Percentiles rank a stretch among this genome's conserved stretches.
Conservation (phyloP, 2,329 filamentous ascomycete species). For the Fonsecaea erecta region DNA sequence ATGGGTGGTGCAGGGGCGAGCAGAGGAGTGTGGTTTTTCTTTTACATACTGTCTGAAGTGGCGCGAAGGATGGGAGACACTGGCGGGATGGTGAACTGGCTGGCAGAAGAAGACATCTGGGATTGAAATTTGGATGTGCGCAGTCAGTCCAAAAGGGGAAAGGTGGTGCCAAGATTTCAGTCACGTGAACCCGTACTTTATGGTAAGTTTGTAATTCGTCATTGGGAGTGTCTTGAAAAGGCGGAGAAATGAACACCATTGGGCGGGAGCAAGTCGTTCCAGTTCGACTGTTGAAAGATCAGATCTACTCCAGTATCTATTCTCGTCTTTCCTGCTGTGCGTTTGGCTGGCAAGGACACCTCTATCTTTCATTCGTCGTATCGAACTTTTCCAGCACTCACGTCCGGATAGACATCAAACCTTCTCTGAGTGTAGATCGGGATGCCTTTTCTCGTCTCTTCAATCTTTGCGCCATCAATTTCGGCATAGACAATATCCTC, state of each 20-base stretch:
- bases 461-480: conserved; percentile 69
- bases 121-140: conserved; percentile 16
- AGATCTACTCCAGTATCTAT: not conserved
- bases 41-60: conserved; percentile 14
- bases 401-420: conserved; percentile 94
- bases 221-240: no score
- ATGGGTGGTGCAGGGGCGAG: not conserved
- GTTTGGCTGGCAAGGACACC: not conserved
- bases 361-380: conserved; percentile 43
- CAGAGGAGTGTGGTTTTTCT: not conserved
- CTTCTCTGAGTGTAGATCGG: conserved; percentile 82
- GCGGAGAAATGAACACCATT: no score
- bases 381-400: conserved; percentile 65
- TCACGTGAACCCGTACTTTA: conserved; percentile 25
- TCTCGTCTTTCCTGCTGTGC: not conserved
- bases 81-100: conserved; percentile 12
- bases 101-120: not conserved
- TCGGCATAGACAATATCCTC: conserved; percentile 78
- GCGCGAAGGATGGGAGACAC: not conserved
- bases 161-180: conserved; percentile 32
- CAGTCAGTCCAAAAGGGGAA: conserved; percentile 24
- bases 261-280: not conserved
- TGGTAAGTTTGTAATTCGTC: no score
- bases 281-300: not conserved
- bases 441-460: conserved; percentile 78